Base-by-base conservation (phyloP, 2,329 filamentous ascomycete species). In the Colletotrichum echinochloae region DNA sequence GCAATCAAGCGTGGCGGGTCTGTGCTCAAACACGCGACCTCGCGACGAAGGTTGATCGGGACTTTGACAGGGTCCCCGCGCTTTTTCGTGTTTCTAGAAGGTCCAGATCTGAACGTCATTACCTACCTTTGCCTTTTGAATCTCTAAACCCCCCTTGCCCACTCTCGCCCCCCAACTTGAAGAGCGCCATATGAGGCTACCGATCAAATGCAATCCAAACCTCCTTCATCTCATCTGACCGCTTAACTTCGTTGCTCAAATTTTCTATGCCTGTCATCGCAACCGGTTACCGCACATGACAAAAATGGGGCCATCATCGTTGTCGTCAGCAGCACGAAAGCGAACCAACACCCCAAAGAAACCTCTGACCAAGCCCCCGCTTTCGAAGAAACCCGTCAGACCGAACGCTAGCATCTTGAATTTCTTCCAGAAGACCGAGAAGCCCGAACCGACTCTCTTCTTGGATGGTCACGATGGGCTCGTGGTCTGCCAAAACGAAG, bases 401-500 rank as follows among this genome's bases (percentile, higher is more conserved):
- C 81, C 83, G 0, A 93, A 93, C 75, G 84, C 85, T 8, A 94
- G 90, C 73, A 94, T 94, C 39, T 81, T 94, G 18, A 93, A 81
- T 73, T 94, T 94, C 79, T 94, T 94, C 77, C 90, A 92, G 76
- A 94, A 93, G 76, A 84, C 88, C 0, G 86, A 89, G 48, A 86
- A 87, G 62, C 82, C 86, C 66, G 85, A 91, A 72, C 83, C 90
- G 66, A 83, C 84, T 26, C 84, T 92, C 12, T 92, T 93, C 73
- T 79, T 85, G 0, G 73, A 76, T 20, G 52, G 73, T 3, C 62
- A 74, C 1, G 65, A 72, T 30, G 63, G 65, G 33, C 49, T 70
- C 18, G 23, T 39, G 8, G 33, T 56, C 23, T 20, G 35, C 16
- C 56, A 51, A 26, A 39, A 49, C 33, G 49, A 30, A 39, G 48